Conservation (phyloP, 1,284 basidiomycete genomes). For the Malassezia nana region DNA sequence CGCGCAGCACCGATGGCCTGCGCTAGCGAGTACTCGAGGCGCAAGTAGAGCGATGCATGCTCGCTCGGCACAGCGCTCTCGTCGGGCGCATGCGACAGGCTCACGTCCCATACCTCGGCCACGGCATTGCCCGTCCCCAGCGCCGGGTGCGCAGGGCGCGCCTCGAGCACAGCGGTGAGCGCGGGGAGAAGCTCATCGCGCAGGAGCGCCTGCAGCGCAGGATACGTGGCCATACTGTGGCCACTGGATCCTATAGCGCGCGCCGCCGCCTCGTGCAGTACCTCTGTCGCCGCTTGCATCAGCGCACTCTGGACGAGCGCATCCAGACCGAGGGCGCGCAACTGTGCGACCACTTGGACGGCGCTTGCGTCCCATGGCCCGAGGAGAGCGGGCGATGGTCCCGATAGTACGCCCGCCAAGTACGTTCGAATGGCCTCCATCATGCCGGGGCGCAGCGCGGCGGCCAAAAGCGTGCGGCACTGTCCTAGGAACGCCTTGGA, state of each 20-base stretch:
- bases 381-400: not conserved
- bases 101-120: slow-evolving; percentile 14
- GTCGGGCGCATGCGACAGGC: slow-evolving; percentile 7
- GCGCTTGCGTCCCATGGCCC: not conserved
- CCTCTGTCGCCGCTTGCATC: slow-evolving; percentile 2
- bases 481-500: not conserved
- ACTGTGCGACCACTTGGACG: slow-evolving; percentile 12
- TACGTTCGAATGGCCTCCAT: slow-evolving; percentile 4
- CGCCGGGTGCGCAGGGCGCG: not conserved
- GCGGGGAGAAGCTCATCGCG: slow-evolving; percentile 10
- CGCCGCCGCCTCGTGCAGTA: slow-evolving; percentile 6
- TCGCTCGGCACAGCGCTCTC: not conserved
- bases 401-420: not conserved
- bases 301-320: slow-evolving; percentile 10
- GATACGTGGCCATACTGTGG: not conserved
- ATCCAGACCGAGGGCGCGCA: slow-evolving; percentile 13
- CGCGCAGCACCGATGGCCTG: slow-evolving; percentile 26
- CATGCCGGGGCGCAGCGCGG: slow-evolving; percentile 3
- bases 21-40: slow-evolving; percentile 29
- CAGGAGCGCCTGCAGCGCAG: slow-evolving; percentile 8
- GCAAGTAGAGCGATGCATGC: slow-evolving; percentile 9
- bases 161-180: slow-evolving; percentile 8
- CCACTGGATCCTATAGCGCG: not conserved
- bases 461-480: slow-evolving; percentile 2
- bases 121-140: not conserved